Evolutionary conservation across 805 yeast species (phyloP).

Genomic region (Limtongia smithiae): DNA sequence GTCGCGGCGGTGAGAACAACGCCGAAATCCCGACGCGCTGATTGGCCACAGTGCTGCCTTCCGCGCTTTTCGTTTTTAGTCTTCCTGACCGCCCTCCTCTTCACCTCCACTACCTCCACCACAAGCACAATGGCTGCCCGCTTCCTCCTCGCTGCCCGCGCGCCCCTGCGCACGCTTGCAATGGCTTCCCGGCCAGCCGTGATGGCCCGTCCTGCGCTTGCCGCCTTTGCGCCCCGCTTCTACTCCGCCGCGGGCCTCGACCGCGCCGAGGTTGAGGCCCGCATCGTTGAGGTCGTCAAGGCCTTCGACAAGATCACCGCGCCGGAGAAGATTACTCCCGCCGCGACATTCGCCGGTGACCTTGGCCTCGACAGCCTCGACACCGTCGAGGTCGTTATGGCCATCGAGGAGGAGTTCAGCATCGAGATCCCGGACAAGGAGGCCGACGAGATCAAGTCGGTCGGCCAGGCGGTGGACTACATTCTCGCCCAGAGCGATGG

Average conservation of each 20-base stretch:
- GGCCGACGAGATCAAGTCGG: conserved; percentile 90
- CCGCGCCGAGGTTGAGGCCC: conserved; percentile 73
- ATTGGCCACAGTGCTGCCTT: conserved; percentile 6
- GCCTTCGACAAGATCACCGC: conserved; percentile 53
- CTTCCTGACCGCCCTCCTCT: background rate
- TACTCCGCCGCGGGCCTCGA: conserved; percentile 61
- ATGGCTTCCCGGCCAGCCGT: conserved; percentile 3
- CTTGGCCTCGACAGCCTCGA: conserved; percentile 91
- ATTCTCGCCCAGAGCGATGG: conserved; percentile 56
- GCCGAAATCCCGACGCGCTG: conserved; percentile 5
- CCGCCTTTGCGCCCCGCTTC: conserved; percentile 43
- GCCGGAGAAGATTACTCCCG: conserved; percentile 37
- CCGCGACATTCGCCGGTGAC: conserved; percentile 48
- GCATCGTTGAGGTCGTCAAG: conserved; percentile 75
- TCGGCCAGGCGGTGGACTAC: conserved; percentile 88
- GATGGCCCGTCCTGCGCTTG: background rate
- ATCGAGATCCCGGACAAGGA: conserved; percentile 84
- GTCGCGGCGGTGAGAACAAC: background rate
- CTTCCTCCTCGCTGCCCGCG: conserved; percentile 2
- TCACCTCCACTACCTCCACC: conserved; percentile 2
- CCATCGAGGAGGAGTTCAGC: conserved; percentile 81
- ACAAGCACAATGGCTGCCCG: background rate
- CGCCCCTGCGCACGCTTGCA: conserved; percentile 4
- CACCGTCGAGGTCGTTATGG: conserved; percentile 92
- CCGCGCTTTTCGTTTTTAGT: background rate